Base-by-base conservation (phyloP, 2,329 filamentous ascomycete genomes). In the Ceratocystis colombiana region DNA sequence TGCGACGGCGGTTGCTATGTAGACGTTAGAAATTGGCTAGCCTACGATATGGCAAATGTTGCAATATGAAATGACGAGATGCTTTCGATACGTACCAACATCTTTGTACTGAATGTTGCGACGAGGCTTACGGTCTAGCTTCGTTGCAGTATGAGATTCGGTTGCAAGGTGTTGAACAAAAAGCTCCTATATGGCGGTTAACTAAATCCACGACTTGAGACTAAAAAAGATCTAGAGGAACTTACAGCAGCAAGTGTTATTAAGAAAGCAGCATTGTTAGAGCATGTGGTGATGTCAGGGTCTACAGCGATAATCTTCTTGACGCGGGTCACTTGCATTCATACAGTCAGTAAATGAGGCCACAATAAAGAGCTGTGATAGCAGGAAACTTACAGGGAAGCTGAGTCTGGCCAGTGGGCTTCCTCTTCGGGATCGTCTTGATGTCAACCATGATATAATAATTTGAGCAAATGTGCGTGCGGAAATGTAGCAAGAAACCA, bases 41-140 rank as follows among this genome's bases (percentile, higher is more conserved):
- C 3, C 22, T 28, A 15, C 2, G 0, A 17, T 62, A 25, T 41
- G 15, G 2, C 48, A 53, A 15, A 25, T 15, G 37, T 22, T 33
- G 22, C 2, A 53, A 50, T 45, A 6, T 15, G 3, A n/a, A 5
- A 25, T 17, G 7, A 25, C 17, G 6, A 28, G 4, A 15, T 25
- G 6, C 1, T 4, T 28, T 5, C 10, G 3, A 17, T 17, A 72
- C 81, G 67, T 78, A 91, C 89, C 88, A 53, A 99, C 82, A 76
- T 99, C 94, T 73, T 90, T 90, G 79, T 99, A 99, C 75, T 97
- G 94, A 69, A 99, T 88, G 73, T 95, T 96, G 68, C 92, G 86
- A 66, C 94, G 83, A 5, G 93, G 93, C 75, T 97, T 97, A 71
- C 88, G 84, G 76, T 97, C 94, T 0, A 91, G 83, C 73, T 94